Conservation (phyloP, 345 rosid genomes). For the Pugionium cornutum region DNA sequence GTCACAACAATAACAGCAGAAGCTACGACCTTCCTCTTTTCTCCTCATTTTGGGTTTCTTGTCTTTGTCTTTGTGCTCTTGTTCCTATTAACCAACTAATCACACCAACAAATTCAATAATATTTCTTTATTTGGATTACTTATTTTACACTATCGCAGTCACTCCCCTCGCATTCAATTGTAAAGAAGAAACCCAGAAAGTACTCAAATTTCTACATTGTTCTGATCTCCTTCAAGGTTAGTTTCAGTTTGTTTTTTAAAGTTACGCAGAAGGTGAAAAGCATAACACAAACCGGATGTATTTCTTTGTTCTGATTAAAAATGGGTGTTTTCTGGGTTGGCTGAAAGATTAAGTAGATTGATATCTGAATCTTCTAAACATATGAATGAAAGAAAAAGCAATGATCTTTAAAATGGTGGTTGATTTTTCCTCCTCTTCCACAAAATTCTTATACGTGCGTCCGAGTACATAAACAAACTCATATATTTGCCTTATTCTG, state of each 20-base stretch:
- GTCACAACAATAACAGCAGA: slow-evolving; percentile 13
- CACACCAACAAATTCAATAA: slow-evolving; percentile 5
- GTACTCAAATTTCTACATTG: slow-evolving; percentile 7
- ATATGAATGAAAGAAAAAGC: slow-evolving; percentile 10
- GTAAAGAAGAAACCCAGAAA: slow-evolving; percentile 22
- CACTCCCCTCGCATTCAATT: slow-evolving; percentile 9
- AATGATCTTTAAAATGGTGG: not conserved
- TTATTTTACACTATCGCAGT: not conserved
- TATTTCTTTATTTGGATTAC: not conserved
- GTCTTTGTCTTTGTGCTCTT: slow-evolving; percentile 28
- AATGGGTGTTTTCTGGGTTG: no score
- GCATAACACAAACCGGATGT: not conserved
- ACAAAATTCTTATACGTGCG: not conserved
- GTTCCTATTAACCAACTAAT: slow-evolving; percentile 17
- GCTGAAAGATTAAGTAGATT: slow-evolving; percentile 16
- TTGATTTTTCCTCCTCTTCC: no score
- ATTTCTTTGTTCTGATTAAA: not conserved
- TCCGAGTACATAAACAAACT: slow-evolving; percentile 6
- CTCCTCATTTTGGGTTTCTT: slow-evolving; percentile 32
- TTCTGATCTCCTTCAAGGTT: slow-evolving; percentile 23
- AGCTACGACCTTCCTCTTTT: slow-evolving; percentile 19
- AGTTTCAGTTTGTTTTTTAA: slow-evolving; percentile 7
- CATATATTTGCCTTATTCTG: slow-evolving; percentile 1
- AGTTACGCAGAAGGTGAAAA: no score
- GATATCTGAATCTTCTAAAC: not conserved